Percentiles rank a stretch among this genome's conserved stretches.
Evolutionary conservation across 2,329 filamentous ascomycete genomes (phyloP).

Genomic region (Pseudocercospora fijiensis): DNA sequence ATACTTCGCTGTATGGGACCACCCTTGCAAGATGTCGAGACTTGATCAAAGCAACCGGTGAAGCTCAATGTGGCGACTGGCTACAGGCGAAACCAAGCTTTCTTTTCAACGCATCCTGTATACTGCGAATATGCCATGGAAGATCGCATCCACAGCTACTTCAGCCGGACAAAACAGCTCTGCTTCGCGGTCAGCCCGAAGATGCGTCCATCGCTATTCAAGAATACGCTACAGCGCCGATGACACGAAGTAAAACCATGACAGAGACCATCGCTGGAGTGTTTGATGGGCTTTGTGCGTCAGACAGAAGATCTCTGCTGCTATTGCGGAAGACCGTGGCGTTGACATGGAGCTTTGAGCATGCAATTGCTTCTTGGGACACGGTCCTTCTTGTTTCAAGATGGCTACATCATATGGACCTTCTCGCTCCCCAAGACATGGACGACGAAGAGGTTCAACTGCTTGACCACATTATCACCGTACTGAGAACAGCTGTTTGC

Average conservation of each 20-base stretch:
- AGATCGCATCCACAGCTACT: background rate
- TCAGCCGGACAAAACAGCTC: background rate
- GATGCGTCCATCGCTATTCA: background rate
- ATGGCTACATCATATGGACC: conserved; percentile 7
- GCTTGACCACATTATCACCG: background rate
- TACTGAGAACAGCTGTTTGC: background rate
- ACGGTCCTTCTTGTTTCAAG: background rate
- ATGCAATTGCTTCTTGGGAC: conserved; percentile 2
- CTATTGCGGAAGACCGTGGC: background rate
- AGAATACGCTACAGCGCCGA: background rate
- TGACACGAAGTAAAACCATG: background rate
- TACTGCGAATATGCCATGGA: background rate
- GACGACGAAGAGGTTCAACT: background rate
- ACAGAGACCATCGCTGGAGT: background rate
- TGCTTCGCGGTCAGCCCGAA: background rate
- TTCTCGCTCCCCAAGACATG: background rate
- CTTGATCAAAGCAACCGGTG: background rate
- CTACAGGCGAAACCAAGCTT: background rate
- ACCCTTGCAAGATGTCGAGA: background rate
- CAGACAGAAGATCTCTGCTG: background rate
- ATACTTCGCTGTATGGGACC: background rate
- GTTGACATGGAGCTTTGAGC: background rate
- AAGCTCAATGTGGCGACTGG: background rate
- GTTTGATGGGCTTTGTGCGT: background rate
- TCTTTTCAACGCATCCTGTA: conserved; percentile 2